Conservation (phyloP, 805 yeast genomes). For the Dipodascopsis uninucleata region DNA sequence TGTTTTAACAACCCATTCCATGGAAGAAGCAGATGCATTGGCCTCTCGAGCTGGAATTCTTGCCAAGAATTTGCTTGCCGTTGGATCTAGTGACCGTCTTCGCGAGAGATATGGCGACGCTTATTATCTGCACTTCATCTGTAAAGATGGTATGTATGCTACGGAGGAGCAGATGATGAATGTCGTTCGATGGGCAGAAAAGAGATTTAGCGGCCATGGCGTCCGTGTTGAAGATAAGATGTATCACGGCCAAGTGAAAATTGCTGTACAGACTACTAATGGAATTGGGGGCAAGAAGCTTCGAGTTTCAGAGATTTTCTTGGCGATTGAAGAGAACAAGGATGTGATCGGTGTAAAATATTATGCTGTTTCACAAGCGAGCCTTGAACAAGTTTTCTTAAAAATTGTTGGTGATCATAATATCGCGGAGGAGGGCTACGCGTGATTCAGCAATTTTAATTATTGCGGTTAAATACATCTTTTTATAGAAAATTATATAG, state of each 20-base stretch:
- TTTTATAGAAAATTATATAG: no score
- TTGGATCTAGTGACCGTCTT: conserved; percentile 34
- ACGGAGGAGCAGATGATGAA: conserved; percentile 30
- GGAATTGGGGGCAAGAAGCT: conserved; percentile 25
- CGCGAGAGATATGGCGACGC: conserved; percentile 33
- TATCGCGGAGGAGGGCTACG: conserved; percentile 32
- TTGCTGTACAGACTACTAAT: conserved; percentile 31
- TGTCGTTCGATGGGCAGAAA: conserved; percentile 30
- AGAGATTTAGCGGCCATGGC: conserved; percentile 30
- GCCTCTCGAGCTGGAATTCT: conserved; percentile 38
- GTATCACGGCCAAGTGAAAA: conserved; percentile 36
- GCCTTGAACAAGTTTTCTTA: conserved; percentile 37
- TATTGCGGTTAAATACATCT: no score
- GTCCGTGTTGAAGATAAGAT: conserved; percentile 32
- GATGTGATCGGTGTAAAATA: conserved; percentile 29
- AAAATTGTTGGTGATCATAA: conserved; percentile 34
- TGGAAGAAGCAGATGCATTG: conserved; percentile 41
- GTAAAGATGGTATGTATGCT: conserved; percentile 33
- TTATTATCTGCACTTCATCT: conserved; percentile 35
- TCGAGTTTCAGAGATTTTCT: conserved; percentile 29
- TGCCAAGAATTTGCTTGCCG: conserved; percentile 35
- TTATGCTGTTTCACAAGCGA: conserved; percentile 35
- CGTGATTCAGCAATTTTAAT: no score
- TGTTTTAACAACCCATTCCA: conserved; percentile 39
- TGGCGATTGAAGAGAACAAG: conserved; percentile 23